Evolutionary conservation across 2,329 filamentous ascomycete genomes (phyloP), one percentile per base, ranked within the genome.

Genomic region (Venturia oleaginea): DNA sequence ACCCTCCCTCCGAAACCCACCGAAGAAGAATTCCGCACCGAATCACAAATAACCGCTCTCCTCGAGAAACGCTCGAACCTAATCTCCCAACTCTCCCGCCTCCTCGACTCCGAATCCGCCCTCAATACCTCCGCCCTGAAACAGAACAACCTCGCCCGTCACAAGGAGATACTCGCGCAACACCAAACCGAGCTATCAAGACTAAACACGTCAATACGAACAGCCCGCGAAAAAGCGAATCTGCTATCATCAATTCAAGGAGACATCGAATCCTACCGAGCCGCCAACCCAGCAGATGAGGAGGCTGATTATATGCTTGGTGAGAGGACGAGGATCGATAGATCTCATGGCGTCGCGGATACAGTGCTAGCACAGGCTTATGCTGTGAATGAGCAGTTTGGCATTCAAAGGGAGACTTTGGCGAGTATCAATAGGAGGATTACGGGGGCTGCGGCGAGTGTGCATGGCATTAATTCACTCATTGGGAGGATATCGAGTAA

Each of bases 271-370:
- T 87, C 91, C 64, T 97, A 96, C 79, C 85, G 88, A 61, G 86
- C 85, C 65, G 94, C 60, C 37, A 64, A 96, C 73, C 90, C 91
- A 10, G 89, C 85, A 69, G 86, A 86, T 2, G 89, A 88, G 64
- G 94, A 97, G 78, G 91, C 91, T 59, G 93, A 99, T 67, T 99
- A 97, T 80, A 97, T 99, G 92, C 83, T 99, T 34, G 89, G 90
- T 70, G 94, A 99, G 82, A 84, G 94, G 62, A 80, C 82, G 67
- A 85, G 90, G 68, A 86, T 99, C 72, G 94, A 99, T 73, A 88
- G 91, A 74, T 95, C 90, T 72, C 89, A 97, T 76, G 89, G 86
- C 69, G 87, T 96, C 81, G 88, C 91, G 59, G 94, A 99, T 75
- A 89, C 85, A 67, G 92, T 99, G 40, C 81, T 99, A 66, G 92